Conservation (phyloP, 2,329 filamentous ascomycete genomes). For the Dothiorella sarmentorum region DNA sequence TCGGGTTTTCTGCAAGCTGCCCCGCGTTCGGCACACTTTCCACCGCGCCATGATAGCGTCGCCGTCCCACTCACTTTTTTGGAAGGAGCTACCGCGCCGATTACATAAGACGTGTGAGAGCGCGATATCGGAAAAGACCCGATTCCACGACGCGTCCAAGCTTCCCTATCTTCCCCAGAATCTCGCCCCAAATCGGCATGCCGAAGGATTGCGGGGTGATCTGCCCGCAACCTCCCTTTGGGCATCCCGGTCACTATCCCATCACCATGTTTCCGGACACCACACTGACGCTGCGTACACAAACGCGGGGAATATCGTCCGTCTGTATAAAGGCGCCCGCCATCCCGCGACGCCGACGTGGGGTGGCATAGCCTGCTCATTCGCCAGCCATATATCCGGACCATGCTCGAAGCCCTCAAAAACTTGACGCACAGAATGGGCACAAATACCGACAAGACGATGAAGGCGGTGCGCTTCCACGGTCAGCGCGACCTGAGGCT, state of each 20-base stretch:
- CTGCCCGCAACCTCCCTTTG: conserved; percentile 7
- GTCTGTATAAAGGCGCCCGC: background rate
- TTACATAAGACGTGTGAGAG: background rate
- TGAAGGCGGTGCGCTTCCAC: conserved; percentile 48
- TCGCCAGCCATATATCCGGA: background rate
- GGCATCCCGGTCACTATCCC: conserved; percentile 1
- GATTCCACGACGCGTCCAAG: background rate
- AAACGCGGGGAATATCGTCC: conserved; percentile 7
- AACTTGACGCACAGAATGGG: background rate
- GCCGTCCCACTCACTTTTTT: background rate
- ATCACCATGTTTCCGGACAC: background rate
- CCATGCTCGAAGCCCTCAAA: conserved; percentile 8
- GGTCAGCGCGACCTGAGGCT: conserved; percentile 43
- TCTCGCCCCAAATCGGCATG: conserved; percentile 3
- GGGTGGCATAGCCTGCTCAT: background rate
- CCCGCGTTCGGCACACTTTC: conserved; percentile 17
- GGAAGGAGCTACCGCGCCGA: background rate
- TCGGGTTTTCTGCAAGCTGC: background rate
- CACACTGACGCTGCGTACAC: background rate
- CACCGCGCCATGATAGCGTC: background rate
- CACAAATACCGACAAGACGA: conserved; percentile 21
- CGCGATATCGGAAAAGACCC: background rate
- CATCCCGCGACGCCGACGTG: background rate
- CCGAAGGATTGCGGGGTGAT: conserved; percentile 14
- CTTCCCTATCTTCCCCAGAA: conserved; percentile 12